These are phyloP conservation scores for Adiantum capillusveneris DNA, from an alignment of 75 land plant species.

Conservation along the genomic window DNA sequence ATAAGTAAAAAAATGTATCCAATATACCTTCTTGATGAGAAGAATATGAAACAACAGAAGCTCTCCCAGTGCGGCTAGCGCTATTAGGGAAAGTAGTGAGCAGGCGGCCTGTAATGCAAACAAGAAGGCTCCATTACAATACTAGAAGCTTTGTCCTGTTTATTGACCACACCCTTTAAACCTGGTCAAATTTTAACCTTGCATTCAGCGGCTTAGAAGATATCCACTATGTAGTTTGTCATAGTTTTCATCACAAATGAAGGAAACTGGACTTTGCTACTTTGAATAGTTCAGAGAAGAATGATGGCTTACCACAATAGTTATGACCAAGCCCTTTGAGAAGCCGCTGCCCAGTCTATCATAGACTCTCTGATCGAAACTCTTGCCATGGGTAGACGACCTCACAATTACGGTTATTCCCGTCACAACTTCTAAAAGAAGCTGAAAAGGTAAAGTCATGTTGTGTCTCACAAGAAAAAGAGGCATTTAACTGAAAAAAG, in stretches of 20 bases:
- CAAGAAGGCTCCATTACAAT: too few species aligned
- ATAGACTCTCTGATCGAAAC: slow-evolving; percentile 40
- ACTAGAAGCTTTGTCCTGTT: too few species aligned
- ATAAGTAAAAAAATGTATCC: not conserved
- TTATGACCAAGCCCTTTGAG: slow-evolving; percentile 54
- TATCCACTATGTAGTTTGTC: too few species aligned
- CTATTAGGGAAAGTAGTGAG: not conserved
- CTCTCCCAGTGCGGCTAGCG: slow-evolving; percentile 32
- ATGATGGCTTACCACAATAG: slow-evolving; percentile 61
- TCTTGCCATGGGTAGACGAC: slow-evolving; percentile 44
- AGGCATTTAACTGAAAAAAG: not conserved
- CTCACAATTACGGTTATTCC: slow-evolving; percentile 66
- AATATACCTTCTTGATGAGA: slow-evolving; percentile 58
- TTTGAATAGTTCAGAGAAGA: not conserved
- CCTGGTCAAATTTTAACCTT: too few species aligned
- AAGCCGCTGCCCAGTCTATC: slow-evolving; percentile 42
- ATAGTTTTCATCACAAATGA: too few species aligned
- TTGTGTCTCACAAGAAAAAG: not conserved
- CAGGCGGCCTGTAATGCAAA: too few species aligned
- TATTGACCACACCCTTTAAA: too few species aligned
- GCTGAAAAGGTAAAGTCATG: slow-evolving; percentile 33
- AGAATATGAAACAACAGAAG: slow-evolving; percentile 72
- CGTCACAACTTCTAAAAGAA: slow-evolving; percentile 56
- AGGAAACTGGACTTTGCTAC: too few species aligned
- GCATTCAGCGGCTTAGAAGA: too few species aligned